A percentile compares a stretch with the other conserved stretches of the same genome.
Conservation (phyloP, 345 rosid genomes). For the Aquilaria malaccensis region DNA sequence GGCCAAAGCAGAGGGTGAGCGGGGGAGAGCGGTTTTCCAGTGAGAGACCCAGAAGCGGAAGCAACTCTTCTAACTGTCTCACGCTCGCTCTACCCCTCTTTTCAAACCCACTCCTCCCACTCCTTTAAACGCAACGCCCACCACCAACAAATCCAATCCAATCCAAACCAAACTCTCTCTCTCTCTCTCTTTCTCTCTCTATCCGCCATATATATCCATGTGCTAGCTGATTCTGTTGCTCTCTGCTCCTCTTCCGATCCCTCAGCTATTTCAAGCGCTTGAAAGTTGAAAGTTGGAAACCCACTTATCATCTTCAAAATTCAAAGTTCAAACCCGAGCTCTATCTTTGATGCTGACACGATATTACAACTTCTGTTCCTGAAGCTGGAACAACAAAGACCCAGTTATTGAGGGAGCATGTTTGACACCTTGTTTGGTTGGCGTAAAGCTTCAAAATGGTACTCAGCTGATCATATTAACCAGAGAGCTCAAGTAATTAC, state of each 20-base stretch:
- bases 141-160: constrained; percentile 12
- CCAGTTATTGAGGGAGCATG: constrained; percentile 26
- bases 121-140: constrained; percentile 17
- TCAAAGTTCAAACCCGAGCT: constrained; percentile 5
- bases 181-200: too few species aligned
- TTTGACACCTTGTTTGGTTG: constrained; percentile 63
- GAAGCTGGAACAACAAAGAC: not conserved
- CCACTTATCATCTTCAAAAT: not conserved
- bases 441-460: constrained; percentile 86
- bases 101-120: constrained; percentile 39
- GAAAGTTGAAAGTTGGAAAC: not conserved
- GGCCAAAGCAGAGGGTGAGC: constrained; percentile 7
- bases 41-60: not conserved
- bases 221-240: constrained; percentile 11
- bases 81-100: constrained; percentile 6
- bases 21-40: constrained; percentile 36
- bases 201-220: too few species aligned
- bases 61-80: constrained; percentile 8
- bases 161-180: not conserved
- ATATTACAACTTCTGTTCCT: not conserved
- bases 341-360: not conserved
- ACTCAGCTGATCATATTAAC: not conserved
- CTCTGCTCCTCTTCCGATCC: constrained; percentile 1
- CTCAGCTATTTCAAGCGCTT: not conserved
- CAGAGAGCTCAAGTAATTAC: not conserved